Base-by-base conservation (phyloP, 345 rosid species). In the Geranium rotundifolium region DNA sequence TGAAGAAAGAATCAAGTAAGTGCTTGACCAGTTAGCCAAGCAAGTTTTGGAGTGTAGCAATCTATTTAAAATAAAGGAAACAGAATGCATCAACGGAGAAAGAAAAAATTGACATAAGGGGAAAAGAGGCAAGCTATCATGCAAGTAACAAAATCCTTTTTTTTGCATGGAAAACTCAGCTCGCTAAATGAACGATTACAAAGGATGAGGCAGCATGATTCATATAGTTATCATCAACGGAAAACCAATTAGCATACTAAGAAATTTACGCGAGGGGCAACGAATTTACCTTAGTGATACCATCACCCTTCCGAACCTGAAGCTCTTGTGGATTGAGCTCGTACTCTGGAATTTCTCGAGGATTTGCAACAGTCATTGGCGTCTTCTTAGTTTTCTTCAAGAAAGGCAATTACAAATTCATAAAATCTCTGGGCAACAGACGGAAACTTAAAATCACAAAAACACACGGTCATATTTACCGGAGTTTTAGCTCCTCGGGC, bases 281-380 rank as follows among this genome's bases (percentile, higher is more conserved):
- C 64, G 9, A 29, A 54, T 69, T 19, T 77, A 73, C 99, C 90
- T 90, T 86, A 62, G 96, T 57, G 66, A 88, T 85, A 58, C 95
- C 97, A 61, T 88, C 99, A 13, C 78, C 71, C 80, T 79, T 93
- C 63, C 97, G 82, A 63, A 93, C 85, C 72, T 85, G 99, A 74
- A 93, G 84, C 74, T 93, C 99, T 17, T 82, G 75, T 23, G 99
- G 99, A 66, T 88, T 86, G 62, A 93, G 97, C 78, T 93, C 97
- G 59, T 93, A 93, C 66, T 90, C 99, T 4, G 99, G 99, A 54
- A 93, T 82, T 76, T 88, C 96, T 70, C 84, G 78, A 63, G 99
- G 95, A 79, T 90, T 84, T 6, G 90, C 73, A 58, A 93, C 97
- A 7, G 89, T 34, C 99, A 93, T 93, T 15, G 99, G 99, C 15